Evolutionary conservation across 768 basidiomycete species (phyloP).

Genomic region (Suillus decipiens): DNA sequence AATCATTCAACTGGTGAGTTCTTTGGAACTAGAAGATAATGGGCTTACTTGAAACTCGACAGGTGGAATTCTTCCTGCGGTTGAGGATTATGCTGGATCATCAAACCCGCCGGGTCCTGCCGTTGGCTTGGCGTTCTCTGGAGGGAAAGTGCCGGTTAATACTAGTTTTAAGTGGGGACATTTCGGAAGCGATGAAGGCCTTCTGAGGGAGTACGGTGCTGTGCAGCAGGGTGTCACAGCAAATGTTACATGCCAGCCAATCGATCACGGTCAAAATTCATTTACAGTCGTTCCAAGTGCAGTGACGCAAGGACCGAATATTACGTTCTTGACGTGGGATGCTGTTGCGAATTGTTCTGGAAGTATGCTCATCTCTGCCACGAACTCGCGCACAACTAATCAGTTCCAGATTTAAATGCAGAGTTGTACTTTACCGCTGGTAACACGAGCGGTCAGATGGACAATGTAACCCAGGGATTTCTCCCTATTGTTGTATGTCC

Average conservation of each 20-base stretch:
- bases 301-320: background rate
- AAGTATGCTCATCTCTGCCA: constrained; percentile 3
- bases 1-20: constrained; percentile 1
- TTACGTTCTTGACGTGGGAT: background rate
- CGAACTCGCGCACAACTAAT: background rate
- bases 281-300: background rate
- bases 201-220: constrained; percentile 5
- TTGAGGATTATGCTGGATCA: background rate
- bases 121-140: background rate
- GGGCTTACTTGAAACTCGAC: background rate
- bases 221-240: constrained; percentile 23
- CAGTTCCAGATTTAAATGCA: background rate
- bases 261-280: background rate
- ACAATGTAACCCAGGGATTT: constrained; percentile 6
- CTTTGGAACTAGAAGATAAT: background rate
- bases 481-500: constrained; percentile 13
- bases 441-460: background rate
- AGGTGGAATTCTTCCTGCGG: constrained; percentile 3
- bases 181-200: background rate
- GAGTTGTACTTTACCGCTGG: constrained; percentile 1
- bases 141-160: background rate
- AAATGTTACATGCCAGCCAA: constrained; percentile 12
- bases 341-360: background rate
- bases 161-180: background rate
- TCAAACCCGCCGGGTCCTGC: background rate